Conservation (phyloP, 73 alveolate species). For the Tetrahymena elliotti region DNA sequence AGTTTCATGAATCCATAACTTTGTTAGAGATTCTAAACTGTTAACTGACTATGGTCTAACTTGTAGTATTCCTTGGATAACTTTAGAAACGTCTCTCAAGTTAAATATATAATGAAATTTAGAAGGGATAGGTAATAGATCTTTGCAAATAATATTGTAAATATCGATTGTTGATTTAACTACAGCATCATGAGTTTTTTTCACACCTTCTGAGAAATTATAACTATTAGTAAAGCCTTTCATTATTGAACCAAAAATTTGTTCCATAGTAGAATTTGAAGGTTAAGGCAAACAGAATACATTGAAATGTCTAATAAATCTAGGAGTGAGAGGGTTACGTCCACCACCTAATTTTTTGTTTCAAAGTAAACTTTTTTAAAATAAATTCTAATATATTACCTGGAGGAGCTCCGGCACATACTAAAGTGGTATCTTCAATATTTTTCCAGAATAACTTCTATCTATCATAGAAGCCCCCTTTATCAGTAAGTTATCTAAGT, state of each 20-base stretch:
- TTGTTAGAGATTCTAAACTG: conserved; percentile 64
- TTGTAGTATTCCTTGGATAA: conserved; percentile 71
- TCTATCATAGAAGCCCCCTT: conserved; percentile 85
- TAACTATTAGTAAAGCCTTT: conserved; percentile 51
- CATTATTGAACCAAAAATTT: conserved; percentile 61
- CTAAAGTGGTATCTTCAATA: conserved; percentile 76
- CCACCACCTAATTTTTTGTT: conserved; percentile 87
- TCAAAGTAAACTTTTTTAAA: no score
- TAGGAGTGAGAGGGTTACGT: conserved; percentile 78
- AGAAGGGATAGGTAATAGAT: conserved; percentile 86
- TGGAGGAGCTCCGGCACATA: conserved; percentile 95
- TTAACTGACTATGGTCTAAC: conserved; percentile 57
- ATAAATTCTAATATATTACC: conserved; percentile 19
- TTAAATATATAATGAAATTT: conserved; percentile 93
- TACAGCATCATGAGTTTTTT: conserved; percentile 74
- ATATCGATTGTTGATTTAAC: conserved; percentile 80
- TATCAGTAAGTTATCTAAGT: conserved; percentile 86
- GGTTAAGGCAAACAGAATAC: conserved; percentile 76
- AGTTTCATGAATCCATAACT: conserved; percentile 87
- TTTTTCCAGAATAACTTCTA: conserved; percentile 78
- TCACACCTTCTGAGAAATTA: conserved; percentile 74
- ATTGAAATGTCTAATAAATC: conserved; percentile 92
- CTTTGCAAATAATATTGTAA: conserved; percentile 68
- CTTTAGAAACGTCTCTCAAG: conserved; percentile 86
- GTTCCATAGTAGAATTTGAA: conserved; percentile 40